Percentiles rank a stretch among this genome's conserved stretches.
phyloP scores from a whole-genome alignment of 208 protist genomes.

The Crithidia thermophila region DNA sequence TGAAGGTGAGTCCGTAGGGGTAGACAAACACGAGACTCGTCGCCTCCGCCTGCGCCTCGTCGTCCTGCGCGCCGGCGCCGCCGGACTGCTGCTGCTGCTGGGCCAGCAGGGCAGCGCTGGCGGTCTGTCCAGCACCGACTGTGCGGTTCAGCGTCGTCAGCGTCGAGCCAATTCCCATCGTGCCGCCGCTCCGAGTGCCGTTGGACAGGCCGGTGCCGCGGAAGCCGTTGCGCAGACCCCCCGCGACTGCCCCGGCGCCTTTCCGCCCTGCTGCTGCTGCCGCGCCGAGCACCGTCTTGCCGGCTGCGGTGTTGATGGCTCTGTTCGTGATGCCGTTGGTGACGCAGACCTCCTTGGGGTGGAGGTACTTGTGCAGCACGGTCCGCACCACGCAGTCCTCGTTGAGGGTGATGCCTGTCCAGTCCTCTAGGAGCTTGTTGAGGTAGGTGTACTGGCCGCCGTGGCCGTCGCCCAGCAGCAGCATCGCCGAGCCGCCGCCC shows the following conservation, averaged over 20 bases:
- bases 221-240: slow-evolving; percentile 12
- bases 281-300: slow-evolving; percentile 79
- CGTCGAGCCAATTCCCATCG: slow-evolving; percentile 35
- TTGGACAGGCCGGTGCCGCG: slow-evolving; percentile 1
- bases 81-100: slow-evolving; percentile 17
- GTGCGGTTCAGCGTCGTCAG: slow-evolving; percentile 71
- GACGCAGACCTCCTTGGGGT: slow-evolving; percentile 96
- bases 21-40: slow-evolving; percentile 93
- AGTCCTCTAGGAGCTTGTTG: slow-evolving; percentile 80
- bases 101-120: slow-evolving; percentile 19
- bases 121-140: slow-evolving; percentile 36
- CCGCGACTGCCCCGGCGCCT: background rate
- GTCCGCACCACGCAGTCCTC: slow-evolving; percentile 95
- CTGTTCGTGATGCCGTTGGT: slow-evolving; percentile 95
- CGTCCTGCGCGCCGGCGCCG: slow-evolving; percentile 1
- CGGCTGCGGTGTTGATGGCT: slow-evolving; percentile 92
- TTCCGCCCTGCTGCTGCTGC: background rate
- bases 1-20: slow-evolving; percentile 95
- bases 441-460: slow-evolving; percentile 85
- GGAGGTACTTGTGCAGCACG: slow-evolving; percentile 95
- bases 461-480: slow-evolving; percentile 94
- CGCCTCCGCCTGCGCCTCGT: slow-evolving; percentile 44
- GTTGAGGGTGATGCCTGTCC: slow-evolving; percentile 94
- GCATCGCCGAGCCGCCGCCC: slow-evolving; percentile 90
- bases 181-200: slow-evolving; percentile 18